Base-by-base conservation (phyloP, 2,329 filamentous ascomycete species). In the Calonectria pauciramosa region DNA sequence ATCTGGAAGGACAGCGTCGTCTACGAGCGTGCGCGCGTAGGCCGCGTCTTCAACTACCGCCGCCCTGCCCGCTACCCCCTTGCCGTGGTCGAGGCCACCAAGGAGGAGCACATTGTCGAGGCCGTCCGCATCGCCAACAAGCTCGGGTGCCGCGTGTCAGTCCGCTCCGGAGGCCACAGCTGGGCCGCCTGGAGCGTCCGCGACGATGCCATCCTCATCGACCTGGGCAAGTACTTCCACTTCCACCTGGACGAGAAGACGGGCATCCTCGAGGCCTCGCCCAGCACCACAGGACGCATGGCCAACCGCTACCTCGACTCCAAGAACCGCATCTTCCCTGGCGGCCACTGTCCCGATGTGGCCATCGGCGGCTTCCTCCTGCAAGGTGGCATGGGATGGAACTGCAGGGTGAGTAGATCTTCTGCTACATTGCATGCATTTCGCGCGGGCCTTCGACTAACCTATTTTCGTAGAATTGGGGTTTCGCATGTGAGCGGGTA, bases 301-400 rank as follows among this genome's bases (percentile, higher is more conserved):
- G 75, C 89, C 13, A 89, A 89, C 75, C 77, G 70, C 5, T 83
- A 83, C 66, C 79, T 90, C n/a, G 77, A 64, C 0, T 66, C 73
- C 0, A 79, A 84, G 56, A 87, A 86, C 0, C 81, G 86, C 44
- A 86, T 90, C 83, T 91, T 91, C 76, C 84, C 86, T 0, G 89
- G 88, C 0, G 90, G 90, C 0, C 90, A 91, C 80, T 91, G 89
- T 78, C 89, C 89, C 0, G 89, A 90, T 80, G 90, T 91, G 23
- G 90, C 88, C 11, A 77, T 91, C n/a, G 89, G 89, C 0, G 90
- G 90, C 0, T 91, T 91, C 75, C 79, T 91, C 28, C 80, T 91
- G 18, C 89, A 91, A 76, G 90, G 90, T 0, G 90, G 90, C 1
- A 90, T 91, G 88, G 90, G 90, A 0, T 91, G 90, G 90, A 90